These are phyloP conservation scores for Coemansia sp. DNA, from an alignment of 192 early-diverging fungal species.

Conservation along the genomic window DNA sequence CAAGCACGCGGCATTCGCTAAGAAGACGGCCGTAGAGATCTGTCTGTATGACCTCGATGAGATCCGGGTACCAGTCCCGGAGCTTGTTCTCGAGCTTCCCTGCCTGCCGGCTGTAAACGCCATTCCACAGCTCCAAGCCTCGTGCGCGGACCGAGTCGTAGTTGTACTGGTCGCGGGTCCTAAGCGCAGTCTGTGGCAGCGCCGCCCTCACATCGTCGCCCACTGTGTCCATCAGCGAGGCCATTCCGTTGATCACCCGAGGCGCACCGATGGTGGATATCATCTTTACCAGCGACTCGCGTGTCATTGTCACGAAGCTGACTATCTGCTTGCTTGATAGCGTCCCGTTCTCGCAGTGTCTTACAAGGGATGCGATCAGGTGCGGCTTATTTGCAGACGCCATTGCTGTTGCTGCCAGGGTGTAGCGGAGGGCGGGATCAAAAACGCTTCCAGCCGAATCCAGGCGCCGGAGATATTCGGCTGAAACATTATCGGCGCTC, in stretches of 20 bases:
- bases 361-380: not conserved
- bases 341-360: not conserved
- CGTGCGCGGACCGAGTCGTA: constrained; percentile 25
- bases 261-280: constrained; percentile 19
- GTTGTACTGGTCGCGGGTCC: constrained; percentile 15
- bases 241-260: constrained; percentile 28
- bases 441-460: constrained; percentile 9
- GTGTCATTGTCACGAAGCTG: constrained; percentile 8
- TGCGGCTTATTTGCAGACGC: constrained; percentile 9
- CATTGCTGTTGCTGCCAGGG: constrained; percentile 28
- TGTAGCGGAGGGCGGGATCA: constrained; percentile 11
- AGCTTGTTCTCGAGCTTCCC: constrained; percentile 35
- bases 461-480: not conserved
- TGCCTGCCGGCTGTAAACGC: constrained; percentile 37
- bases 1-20: constrained; percentile 27
- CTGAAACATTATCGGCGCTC: not conserved
- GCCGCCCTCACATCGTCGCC: not conserved
- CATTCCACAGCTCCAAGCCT: constrained; percentile 27
- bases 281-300: constrained; percentile 24
- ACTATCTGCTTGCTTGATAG: not conserved
- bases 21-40: constrained; percentile 44
- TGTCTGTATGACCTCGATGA: constrained; percentile 44
- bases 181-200: constrained; percentile 11
- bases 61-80: constrained; percentile 32
- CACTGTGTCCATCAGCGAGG: constrained; percentile 25